These are phyloP conservation scores for Spathaspora passalidarum DNA, from an alignment of 805 yeast species.

Conservation along the genomic window DNA sequence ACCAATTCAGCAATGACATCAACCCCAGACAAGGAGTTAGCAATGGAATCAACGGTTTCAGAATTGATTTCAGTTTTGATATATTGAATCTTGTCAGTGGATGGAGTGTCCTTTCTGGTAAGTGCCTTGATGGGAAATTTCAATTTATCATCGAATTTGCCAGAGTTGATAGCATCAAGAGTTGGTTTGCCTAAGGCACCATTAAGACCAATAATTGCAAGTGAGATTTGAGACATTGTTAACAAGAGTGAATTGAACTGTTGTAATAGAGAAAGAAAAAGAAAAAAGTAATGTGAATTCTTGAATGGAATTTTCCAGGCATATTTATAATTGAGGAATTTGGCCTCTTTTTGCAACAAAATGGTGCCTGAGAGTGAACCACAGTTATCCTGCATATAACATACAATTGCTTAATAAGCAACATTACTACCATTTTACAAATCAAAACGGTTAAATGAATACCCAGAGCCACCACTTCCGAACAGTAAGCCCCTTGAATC, in stretches of 20 bases:
- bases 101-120: constrained; percentile 40
- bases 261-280: neutral
- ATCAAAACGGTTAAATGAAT: too few relatives aligned
- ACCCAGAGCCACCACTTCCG: too few relatives aligned
- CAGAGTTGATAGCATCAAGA: constrained; percentile 42
- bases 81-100: constrained; percentile 37
- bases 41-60: constrained; percentile 12
- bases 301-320: neutral
- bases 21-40: constrained; percentile 29
- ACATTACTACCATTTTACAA: too few relatives aligned
- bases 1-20: constrained; percentile 46
- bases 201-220: constrained; percentile 53
- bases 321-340: neutral
- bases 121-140: constrained; percentile 50
- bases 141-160: constrained; percentile 39
- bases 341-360: neutral
- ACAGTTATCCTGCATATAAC: too few relatives aligned
- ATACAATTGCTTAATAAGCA: too few relatives aligned
- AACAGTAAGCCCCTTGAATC: too few relatives aligned
- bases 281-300: neutral
- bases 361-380: too few relatives aligned
- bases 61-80: constrained; percentile 24
- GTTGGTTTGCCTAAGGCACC: constrained; percentile 53
- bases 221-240: constrained; percentile 13
- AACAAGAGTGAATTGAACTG: neutral